Conservation (phyloP, 2,329 filamentous ascomycete genomes). For the Ambrosiella xylebori region DNA sequence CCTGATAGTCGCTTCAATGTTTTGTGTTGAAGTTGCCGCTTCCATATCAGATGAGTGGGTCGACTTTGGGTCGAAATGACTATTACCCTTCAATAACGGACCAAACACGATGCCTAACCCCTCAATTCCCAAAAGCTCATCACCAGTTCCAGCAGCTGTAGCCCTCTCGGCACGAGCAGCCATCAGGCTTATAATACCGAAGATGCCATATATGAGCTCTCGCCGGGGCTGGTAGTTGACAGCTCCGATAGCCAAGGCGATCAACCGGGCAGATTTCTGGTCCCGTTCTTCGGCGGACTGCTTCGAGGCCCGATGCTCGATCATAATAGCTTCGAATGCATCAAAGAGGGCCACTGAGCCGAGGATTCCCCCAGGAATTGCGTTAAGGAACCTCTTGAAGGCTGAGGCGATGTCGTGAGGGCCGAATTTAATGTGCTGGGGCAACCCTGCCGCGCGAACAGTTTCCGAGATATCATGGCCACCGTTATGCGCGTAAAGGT, state of each 20-base stretch:
- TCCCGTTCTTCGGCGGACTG: slow-evolving; percentile 31
- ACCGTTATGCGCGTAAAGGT: slow-evolving; percentile 23
- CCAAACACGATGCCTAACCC: slow-evolving; percentile 53
- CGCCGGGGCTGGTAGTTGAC: slow-evolving; percentile 42
- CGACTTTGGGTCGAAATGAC: slow-evolving; percentile 2
- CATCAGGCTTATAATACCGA: slow-evolving; percentile 45
- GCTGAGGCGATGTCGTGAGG: slow-evolving; percentile 49
- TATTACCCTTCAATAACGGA: slow-evolving; percentile 37
- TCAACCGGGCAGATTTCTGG: slow-evolving; percentile 43
- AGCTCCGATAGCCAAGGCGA: slow-evolving; percentile 44
- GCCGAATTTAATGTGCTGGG: slow-evolving; percentile 39
- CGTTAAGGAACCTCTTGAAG: slow-evolving; percentile 48
- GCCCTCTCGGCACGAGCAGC: slow-evolving; percentile 38
- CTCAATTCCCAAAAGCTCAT: slow-evolving; percentile 31
- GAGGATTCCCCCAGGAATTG: slow-evolving; percentile 47
- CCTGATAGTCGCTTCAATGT: slow-evolving; percentile 7
- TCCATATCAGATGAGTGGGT: not conserved
- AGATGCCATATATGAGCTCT: slow-evolving; percentile 48
- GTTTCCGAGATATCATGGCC: slow-evolving; percentile 26
- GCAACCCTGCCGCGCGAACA: slow-evolving; percentile 40
- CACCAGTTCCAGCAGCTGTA: slow-evolving; percentile 16
- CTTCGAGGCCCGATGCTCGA: slow-evolving; percentile 26
- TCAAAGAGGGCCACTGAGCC: slow-evolving; percentile 46
- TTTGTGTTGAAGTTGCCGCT: not conserved
- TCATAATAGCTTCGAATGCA: slow-evolving; percentile 28